Base-by-base conservation (phyloP, 805 yeast species). In the Geotrichum ghanense region DNA sequence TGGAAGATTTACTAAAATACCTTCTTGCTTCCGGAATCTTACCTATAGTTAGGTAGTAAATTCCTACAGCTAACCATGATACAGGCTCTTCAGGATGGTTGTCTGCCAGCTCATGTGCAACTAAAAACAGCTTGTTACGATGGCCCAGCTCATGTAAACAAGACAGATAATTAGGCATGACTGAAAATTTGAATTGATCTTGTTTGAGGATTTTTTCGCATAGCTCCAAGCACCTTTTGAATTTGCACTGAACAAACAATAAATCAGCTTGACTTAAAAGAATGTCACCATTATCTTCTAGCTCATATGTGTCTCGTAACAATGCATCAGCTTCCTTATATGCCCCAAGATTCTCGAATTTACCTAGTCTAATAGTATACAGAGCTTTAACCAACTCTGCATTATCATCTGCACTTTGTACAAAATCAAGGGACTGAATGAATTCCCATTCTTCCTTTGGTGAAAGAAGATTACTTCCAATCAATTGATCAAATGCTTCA, bases 1-100 rank as follows among this genome's bases (percentile, higher is more conserved):
- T 71, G 1, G 97, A 86, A 0, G 97, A 89, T 60, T 86, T 88
- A 37, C 92, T 81, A 64, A 88, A 92, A 59, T 76, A 87, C 52
- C 83, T 75, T 49, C 98, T 71, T 0, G 97, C 95, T 53, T 89
- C 97, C 3, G 79, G 62, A 10, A 84, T 70, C 59, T 82, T 82
- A 49, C 73, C 74, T 3, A 82, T 79, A 3, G 88, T 71, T 52
- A 90, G 68, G 60, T 92, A 92, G 64, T 92, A 90, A 1, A 86
- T 79, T 2, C 95, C 98, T 16, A 92, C 87, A 0, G 96, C 86
- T 49, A 87, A 73, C 95, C 96, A 92, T 0, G 97, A 81, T 26
- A 84, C 76, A 14, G 94, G 79, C 54, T 78, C 76, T 41, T 79
- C 78, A 0, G 97, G 95, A 51, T 84, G 83, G 49, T 74, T 72